phyloP scores from a whole-genome alignment of 225 moss, liverwort and hornwort genomes.

The Marchantia paleacea region DNA sequence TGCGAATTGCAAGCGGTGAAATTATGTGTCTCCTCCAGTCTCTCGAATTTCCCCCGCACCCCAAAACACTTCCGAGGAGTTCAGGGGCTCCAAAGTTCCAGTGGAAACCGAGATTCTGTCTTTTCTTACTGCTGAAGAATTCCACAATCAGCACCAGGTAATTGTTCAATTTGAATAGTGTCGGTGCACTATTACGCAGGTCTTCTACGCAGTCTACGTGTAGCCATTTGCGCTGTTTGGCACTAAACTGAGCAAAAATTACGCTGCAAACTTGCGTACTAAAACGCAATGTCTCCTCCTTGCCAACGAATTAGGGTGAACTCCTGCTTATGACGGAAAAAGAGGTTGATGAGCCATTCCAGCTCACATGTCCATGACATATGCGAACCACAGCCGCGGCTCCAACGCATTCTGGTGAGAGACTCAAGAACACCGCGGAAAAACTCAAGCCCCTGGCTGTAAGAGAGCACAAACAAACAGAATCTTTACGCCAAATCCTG shows the following conservation, averaged over 20 bases:
- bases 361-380: not conserved
- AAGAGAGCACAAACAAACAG: not conserved
- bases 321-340: too few species aligned
- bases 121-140: not conserved
- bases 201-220: not conserved
- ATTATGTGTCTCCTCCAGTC: not conserved
- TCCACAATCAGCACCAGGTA: not conserved
- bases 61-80: not conserved
- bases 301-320: not conserved
- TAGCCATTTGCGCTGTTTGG: not conserved
- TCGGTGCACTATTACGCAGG: not conserved
- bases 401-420: not conserved
- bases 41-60: not conserved
- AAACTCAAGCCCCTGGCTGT: not conserved
- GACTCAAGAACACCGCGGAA: not conserved
- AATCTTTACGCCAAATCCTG: too few species aligned
- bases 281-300: not conserved
- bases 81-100: not conserved
- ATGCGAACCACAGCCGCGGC: not conserved
- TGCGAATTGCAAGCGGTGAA: not conserved
- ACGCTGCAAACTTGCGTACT: not conserved
- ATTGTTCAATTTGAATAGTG: not conserved
- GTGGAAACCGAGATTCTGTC: not conserved
- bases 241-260: not conserved
- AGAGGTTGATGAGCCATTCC: conserved; percentile 1